These are phyloP conservation scores for Gnomoniopsis sp. DNA, from an alignment of 2,329 filamentous ascomycete species.

Conservation along the genomic window DNA sequence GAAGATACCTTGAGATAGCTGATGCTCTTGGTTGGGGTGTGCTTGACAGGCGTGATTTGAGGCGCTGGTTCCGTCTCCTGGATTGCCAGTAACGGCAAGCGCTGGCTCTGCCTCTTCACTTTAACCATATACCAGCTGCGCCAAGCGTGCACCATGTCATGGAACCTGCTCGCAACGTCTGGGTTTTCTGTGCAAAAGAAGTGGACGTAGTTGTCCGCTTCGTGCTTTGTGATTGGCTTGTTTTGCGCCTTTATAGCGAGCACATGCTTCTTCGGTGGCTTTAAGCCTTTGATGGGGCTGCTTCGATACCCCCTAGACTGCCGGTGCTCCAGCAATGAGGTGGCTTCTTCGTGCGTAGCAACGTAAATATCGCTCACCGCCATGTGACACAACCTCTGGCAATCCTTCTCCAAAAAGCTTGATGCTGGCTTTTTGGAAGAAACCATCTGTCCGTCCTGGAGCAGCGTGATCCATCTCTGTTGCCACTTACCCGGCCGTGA, in stretches of 20 bases:
- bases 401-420: conserved; percentile 61
- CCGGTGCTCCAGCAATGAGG: not conserved
- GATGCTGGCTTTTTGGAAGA: conserved; percentile 68
- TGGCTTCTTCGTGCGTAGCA: conserved; percentile 44
- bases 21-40: conserved; percentile 27
- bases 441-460: conserved; percentile 67
- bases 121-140: conserved; percentile 88
- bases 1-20: conserved; percentile 28
- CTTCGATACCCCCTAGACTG: conserved; percentile 26
- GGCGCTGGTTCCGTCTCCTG: conserved; percentile 22
- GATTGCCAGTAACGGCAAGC: conserved; percentile 26
- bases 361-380: conserved; percentile 92
- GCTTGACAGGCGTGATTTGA: conserved; percentile 26
- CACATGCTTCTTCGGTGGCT: conserved; percentile 80
- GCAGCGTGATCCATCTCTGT: conserved; percentile 75
- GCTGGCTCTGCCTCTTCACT: conserved; percentile 23
- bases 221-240: conserved; percentile 78
- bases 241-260: conserved; percentile 91
- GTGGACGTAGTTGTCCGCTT: conserved; percentile 83
- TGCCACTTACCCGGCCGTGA: conserved; percentile 83
- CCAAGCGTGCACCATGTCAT: conserved; percentile 72
- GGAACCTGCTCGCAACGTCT: conserved; percentile 64
- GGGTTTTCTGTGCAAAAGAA: conserved; percentile 83
- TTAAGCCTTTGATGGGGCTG: conserved; percentile 56
- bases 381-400: conserved; percentile 72